phyloP scores from a whole-genome alignment of 2,329 filamentous ascomycete species.

The Thelonectria olida region DNA sequence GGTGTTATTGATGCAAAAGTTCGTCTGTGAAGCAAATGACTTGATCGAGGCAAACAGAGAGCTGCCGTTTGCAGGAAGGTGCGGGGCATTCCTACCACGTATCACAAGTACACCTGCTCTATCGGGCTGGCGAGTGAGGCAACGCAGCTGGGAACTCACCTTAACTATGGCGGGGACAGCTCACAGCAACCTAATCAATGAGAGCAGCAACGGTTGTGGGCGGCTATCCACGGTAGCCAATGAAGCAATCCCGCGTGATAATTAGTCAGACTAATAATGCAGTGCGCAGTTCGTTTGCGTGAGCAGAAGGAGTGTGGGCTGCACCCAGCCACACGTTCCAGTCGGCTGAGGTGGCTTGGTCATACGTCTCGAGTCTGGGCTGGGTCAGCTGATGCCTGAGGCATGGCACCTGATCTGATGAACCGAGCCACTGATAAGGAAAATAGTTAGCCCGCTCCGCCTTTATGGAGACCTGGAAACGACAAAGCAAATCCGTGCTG shows the following conservation, averaged over 20 bases:
- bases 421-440: conserved; percentile 20
- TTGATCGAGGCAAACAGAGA: conserved; percentile 38
- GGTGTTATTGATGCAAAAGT: conserved; percentile 33
- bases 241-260: conserved; percentile 24
- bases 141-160: conserved; percentile 31
- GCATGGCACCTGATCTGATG: conserved; percentile 3
- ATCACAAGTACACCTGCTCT: conserved; percentile 37
- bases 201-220: conserved; percentile 1
- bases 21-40: conserved; percentile 33
- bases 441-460: conserved; percentile 12
- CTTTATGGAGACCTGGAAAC: too few species aligned
- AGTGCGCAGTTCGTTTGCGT: conserved; percentile 8
- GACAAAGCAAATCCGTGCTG: not conserved
- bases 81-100: conserved; percentile 54
- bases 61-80: conserved; percentile 47
- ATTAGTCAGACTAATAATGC: conserved; percentile 35
- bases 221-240: conserved; percentile 46
- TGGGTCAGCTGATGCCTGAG: not conserved
- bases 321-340: too few species aligned
- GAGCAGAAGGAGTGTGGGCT: conserved; percentile 8
- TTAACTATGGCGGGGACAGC: conserved; percentile 41
- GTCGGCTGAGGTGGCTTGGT: not conserved
- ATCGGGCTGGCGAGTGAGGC: conserved; percentile 36
- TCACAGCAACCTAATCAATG: conserved; percentile 23
- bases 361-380: not conserved